Evolutionary conservation across 441 rosid species (phyloP).

Genomic region (Hura crepitans): DNA sequence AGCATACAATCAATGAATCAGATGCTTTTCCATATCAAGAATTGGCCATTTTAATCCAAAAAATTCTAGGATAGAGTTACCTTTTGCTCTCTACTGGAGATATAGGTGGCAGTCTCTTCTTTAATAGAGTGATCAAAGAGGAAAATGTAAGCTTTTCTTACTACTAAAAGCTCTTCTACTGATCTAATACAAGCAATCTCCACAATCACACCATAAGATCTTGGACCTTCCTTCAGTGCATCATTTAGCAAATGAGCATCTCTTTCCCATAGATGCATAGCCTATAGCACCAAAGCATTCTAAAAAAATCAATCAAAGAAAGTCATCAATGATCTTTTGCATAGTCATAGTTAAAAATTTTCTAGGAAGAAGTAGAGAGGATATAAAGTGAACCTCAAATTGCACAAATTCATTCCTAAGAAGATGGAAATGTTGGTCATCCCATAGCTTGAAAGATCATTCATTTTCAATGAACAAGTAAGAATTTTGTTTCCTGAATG

Average conservation of each 20-base stretch:
- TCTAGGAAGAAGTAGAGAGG: not conserved
- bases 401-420: slow-evolving; percentile 74
- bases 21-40: not conserved
- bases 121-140: slow-evolving; percentile 76
- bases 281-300: slow-evolving; percentile 68
- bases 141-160: slow-evolving; percentile 83
- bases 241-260: slow-evolving; percentile 73
- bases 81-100: slow-evolving; percentile 50
- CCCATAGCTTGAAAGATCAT: slow-evolving; percentile 65
- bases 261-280: slow-evolving; percentile 94
- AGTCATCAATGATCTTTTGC: not conserved
- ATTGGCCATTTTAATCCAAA: not conserved
- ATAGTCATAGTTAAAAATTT: not conserved
- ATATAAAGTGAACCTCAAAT: slow-evolving; percentile 45
- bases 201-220: slow-evolving; percentile 46
- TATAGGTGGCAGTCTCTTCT: slow-evolving; percentile 61
- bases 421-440: slow-evolving; percentile 46
- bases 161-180: slow-evolving; percentile 67
- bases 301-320: slow-evolving; percentile 20
- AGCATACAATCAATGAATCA: not conserved
- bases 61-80: slow-evolving; percentile 22
- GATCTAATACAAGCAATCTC: slow-evolving; percentile 84
- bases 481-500: slow-evolving; percentile 48
- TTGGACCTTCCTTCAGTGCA: slow-evolving; percentile 50
- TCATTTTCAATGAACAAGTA: slow-evolving; percentile 62